Conservation (phyloP, 139 green algal species). For the Tetradesmus obliquus region DNA sequence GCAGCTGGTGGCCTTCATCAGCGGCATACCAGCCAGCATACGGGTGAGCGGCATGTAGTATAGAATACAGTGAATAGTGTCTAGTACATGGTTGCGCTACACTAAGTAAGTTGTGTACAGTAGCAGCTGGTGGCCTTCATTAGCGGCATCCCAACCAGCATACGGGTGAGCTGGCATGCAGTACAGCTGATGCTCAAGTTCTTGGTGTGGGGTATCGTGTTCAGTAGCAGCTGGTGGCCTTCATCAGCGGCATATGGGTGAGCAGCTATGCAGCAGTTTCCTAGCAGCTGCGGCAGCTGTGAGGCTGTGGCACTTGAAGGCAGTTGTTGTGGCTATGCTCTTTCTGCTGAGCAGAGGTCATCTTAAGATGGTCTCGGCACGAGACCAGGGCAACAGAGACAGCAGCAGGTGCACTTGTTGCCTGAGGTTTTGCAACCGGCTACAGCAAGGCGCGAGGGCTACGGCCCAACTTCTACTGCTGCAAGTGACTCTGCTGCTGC, state of each 20-base stretch:
- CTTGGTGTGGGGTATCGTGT: background rate
- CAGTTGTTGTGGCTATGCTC: too few species aligned
- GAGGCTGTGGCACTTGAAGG: too few species aligned
- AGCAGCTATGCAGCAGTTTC: background rate
- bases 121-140: slow-evolving; percentile 92
- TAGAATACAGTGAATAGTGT: too few species aligned
- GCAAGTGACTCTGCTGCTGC: background rate
- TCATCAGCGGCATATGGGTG: slow-evolving; percentile 89
- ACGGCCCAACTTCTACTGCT: too few species aligned
- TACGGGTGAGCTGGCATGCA: slow-evolving; percentile 49
- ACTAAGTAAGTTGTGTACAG: background rate
- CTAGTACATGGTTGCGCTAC: background rate
- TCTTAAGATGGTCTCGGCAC: too few species aligned
- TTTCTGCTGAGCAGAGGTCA: too few species aligned
- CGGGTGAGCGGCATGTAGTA: background rate
- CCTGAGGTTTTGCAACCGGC: too few species aligned
- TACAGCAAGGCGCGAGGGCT: too few species aligned
- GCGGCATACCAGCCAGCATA: slow-evolving; percentile 78
- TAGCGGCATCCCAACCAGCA: slow-evolving; percentile 77
- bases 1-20: slow-evolving; percentile 96
- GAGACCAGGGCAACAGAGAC: too few species aligned
- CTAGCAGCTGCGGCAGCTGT: background rate
- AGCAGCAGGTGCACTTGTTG: too few species aligned
- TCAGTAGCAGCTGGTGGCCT: slow-evolving; percentile 85
- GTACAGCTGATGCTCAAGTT: background rate